phyloP scores from a whole-genome alignment of 2,329 filamentous ascomycete genomes.

The Trichothecium sympodiale region DNA sequence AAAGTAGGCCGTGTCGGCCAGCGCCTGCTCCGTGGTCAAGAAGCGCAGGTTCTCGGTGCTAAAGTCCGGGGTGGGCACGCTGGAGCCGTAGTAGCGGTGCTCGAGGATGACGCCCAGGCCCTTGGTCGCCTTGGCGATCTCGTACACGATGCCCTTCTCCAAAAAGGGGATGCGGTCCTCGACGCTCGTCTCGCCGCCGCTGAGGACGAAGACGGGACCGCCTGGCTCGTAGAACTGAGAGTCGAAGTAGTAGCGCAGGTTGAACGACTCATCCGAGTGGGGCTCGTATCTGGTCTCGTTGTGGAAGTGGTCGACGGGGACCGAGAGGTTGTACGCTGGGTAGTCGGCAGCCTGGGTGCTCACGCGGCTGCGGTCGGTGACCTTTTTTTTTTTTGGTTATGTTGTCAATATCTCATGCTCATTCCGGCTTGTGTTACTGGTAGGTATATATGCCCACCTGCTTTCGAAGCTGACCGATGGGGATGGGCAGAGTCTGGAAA shows the following conservation, averaged over 20 bases:
- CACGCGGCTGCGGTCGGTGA: not conserved
- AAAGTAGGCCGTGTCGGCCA: slow-evolving; percentile 77
- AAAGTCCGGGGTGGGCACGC: slow-evolving; percentile 57
- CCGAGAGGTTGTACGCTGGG: slow-evolving; percentile 20
- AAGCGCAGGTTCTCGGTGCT: slow-evolving; percentile 63
- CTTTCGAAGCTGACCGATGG: slow-evolving; percentile 1
- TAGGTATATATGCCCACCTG: not conserved
- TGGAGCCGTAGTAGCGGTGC: slow-evolving; percentile 77
- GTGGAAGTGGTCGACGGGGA: slow-evolving; percentile 71
- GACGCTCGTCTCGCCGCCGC: slow-evolving; percentile 59
- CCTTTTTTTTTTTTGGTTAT: not conserved
- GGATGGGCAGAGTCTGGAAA: slow-evolving; percentile 1
- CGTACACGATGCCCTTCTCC: slow-evolving; percentile 65
- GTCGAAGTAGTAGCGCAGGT: slow-evolving; percentile 77
- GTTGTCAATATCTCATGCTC: not conserved
- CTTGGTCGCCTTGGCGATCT: slow-evolving; percentile 58
- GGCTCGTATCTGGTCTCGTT: slow-evolving; percentile 70
- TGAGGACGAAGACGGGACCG: slow-evolving; percentile 70
- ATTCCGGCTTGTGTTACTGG: not conserved
- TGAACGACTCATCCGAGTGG: slow-evolving; percentile 57
- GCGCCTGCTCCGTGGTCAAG: slow-evolving; percentile 69
- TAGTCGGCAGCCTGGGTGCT: not conserved
- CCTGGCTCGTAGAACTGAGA: slow-evolving; percentile 62
- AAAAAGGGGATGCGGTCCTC: slow-evolving; percentile 55
- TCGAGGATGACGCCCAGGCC: slow-evolving; percentile 75